phyloP scores from a whole-genome alignment of 1,284 basidiomycete genomes.

The Rhizoctonia solani region DNA sequence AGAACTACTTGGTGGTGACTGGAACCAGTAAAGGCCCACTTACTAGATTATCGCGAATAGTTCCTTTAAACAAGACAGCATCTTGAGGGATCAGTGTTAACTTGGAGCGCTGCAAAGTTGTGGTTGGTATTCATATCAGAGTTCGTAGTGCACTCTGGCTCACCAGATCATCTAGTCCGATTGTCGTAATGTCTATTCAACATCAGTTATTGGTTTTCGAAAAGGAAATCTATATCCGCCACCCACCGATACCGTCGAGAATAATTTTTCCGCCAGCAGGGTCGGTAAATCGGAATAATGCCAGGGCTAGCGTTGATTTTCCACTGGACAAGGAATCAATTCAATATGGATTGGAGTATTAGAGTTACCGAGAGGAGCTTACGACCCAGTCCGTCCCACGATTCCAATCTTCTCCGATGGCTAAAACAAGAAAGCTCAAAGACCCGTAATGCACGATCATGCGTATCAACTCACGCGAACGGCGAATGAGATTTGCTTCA shows the following conservation, averaged over 20 bases:
- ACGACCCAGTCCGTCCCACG: conserved; percentile 27
- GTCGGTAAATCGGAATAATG: conserved; percentile 19
- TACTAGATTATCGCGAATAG: conserved; percentile 22
- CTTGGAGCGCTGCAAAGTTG: not conserved
- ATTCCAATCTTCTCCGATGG: conserved; percentile 14
- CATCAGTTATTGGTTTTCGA: too few species aligned
- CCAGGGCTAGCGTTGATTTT: conserved; percentile 20
- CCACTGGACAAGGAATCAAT: not conserved
- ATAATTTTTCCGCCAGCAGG: conserved; percentile 20
- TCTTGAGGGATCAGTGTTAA: not conserved
- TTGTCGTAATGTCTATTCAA: conserved; percentile 15
- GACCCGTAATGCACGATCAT: too few species aligned
- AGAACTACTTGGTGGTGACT: too few species aligned
- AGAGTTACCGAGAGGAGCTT: not conserved
- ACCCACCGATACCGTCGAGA: conserved; percentile 19
- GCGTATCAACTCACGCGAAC: not conserved
- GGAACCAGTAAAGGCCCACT: too few species aligned
- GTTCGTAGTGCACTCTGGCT: not conserved
- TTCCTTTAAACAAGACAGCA: conserved; percentile 18
- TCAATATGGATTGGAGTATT: not conserved
- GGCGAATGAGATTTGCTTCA: conserved; percentile 2
- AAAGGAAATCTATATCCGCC: too few species aligned
- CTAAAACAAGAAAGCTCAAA: not conserved
- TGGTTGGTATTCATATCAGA: not conserved
- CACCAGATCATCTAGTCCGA: conserved; percentile 16